Evolutionary conservation across 1,139 yeast species (phyloP).

Genomic region (Diutina siamensis): DNA sequence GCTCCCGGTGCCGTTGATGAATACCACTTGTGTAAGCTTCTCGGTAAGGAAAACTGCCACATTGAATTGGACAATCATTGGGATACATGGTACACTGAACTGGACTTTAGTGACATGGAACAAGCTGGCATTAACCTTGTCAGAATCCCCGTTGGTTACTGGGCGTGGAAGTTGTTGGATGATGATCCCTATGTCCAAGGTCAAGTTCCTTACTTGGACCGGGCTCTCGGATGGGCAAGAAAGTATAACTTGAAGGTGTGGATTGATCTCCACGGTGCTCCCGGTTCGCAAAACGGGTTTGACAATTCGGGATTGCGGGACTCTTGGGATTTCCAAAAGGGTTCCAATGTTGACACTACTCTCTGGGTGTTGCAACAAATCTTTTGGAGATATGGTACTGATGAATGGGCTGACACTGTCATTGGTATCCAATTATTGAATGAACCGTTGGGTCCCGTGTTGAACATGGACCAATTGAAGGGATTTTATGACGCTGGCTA

Average conservation of each 20-base stretch:
- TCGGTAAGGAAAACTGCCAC: slow-evolving; percentile 53
- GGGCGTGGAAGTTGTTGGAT: slow-evolving; percentile 43
- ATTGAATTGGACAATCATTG: slow-evolving; percentile 56
- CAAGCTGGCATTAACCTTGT: slow-evolving; percentile 46
- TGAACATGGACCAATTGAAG: slow-evolving; percentile 42
- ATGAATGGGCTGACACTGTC: slow-evolving; percentile 56
- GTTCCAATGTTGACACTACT: slow-evolving; percentile 38
- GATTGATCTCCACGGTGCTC: slow-evolving; percentile 58
- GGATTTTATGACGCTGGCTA: slow-evolving; percentile 49
- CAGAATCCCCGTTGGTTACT: slow-evolving; percentile 56
- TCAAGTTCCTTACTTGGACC: slow-evolving; percentile 40
- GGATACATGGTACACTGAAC: slow-evolving; percentile 66
- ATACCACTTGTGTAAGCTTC: slow-evolving; percentile 49
- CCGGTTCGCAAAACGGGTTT: slow-evolving; percentile 74
- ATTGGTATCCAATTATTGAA: slow-evolving; percentile 78
- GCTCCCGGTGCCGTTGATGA: slow-evolving; percentile 65
- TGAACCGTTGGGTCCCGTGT: slow-evolving; percentile 73
- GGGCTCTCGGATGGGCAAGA: slow-evolving; percentile 45
- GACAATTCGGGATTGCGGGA: slow-evolving; percentile 91
- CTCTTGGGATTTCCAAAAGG: slow-evolving; percentile 40
- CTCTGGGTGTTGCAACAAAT: slow-evolving; percentile 36
- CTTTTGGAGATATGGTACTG: slow-evolving; percentile 52
- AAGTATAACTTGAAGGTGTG: slow-evolving; percentile 39
- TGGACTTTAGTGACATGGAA: slow-evolving; percentile 44
- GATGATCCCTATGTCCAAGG: slow-evolving; percentile 51